Evolutionary conservation across 179 eudicot species (phyloP).

Genomic region (Nepenthes alata): DNA sequence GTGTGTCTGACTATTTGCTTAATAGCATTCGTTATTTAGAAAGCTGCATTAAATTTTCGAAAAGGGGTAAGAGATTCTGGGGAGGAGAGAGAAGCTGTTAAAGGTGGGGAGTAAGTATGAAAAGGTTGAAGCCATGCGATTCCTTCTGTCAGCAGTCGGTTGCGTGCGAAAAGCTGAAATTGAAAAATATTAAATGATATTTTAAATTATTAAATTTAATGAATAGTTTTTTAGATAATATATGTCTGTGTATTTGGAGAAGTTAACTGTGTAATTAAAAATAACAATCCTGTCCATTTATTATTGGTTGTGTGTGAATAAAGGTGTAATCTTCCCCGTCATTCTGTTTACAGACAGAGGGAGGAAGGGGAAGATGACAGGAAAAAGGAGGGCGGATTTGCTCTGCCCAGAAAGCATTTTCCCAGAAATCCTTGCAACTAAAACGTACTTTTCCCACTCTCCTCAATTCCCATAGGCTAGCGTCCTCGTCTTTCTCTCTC

Average conservation of each 20-base stretch:
- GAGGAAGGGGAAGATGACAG: not conserved
- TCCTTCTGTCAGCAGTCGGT: constrained; percentile 30
- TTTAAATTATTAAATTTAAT: too few species aligned
- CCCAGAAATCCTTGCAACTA: constrained; percentile 51
- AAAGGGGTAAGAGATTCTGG: not conserved
- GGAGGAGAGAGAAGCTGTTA: constrained; percentile 2
- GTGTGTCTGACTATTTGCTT: too few species aligned
- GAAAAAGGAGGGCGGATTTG: constrained; percentile 10
- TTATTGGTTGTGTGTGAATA: constrained; percentile 16
- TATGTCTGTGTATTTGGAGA: too few species aligned
- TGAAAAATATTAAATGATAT: too few species aligned
- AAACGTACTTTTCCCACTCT: constrained; percentile 17
- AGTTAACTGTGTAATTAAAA: too few species aligned
- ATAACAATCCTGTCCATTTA: too few species aligned
- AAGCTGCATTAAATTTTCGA: constrained; percentile 6
- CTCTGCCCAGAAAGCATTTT: constrained; percentile 26
- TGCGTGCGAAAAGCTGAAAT: constrained; percentile 52
- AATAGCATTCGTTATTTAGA: not conserved
- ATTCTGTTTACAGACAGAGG: not conserved
- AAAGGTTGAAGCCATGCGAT: constrained; percentile 44
- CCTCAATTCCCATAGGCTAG: not conserved
- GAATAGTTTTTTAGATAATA: too few species aligned
- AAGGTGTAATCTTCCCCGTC: not conserved
- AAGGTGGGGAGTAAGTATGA: constrained; percentile 28
- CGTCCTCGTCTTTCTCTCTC: constrained; percentile 7